Conservation (phyloP, 495 filamentous ascomycete genomes). For the Hypomontagnella monticulosa region DNA sequence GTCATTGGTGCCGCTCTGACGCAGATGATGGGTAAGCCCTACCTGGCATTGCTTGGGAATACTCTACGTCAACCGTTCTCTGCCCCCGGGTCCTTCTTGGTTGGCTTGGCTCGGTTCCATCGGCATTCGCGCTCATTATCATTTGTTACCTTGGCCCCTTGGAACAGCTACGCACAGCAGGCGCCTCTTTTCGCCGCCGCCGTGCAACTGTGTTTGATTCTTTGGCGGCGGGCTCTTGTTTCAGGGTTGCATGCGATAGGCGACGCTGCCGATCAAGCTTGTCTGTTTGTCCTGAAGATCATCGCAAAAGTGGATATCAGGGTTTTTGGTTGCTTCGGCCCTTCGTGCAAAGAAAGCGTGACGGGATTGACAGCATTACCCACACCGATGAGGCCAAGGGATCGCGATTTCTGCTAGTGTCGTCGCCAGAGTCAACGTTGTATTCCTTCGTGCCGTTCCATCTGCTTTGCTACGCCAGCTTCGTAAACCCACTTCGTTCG, state of each 20-base stretch:
- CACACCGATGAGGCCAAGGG: slow-evolving; percentile 31
- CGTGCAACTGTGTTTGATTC: slow-evolving; percentile 27
- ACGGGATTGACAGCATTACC: slow-evolving; percentile 18
- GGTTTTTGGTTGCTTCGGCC: slow-evolving; percentile 23
- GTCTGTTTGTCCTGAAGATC: slow-evolving; percentile 36
- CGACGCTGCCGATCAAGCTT: slow-evolving; percentile 31
- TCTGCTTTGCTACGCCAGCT: slow-evolving; percentile 32
- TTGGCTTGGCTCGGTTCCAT: slow-evolving; percentile 40
- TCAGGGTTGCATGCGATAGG: slow-evolving; percentile 36
- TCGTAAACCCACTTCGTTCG: slow-evolving; percentile 34
- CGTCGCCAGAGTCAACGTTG: slow-evolving; percentile 37
- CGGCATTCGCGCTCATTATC: slow-evolving; percentile 32
- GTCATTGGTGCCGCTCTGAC: slow-evolving; percentile 29
- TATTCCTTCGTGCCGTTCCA: slow-evolving; percentile 32
- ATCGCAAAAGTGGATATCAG: slow-evolving; percentile 32
- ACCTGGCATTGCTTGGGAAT: slow-evolving; percentile 31
- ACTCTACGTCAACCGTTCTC: slow-evolving; percentile 37
- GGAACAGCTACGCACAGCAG: slow-evolving; percentile 10
- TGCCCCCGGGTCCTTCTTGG: slow-evolving; percentile 16
- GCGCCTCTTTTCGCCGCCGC: slow-evolving; percentile 16
- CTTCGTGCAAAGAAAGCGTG: slow-evolving; percentile 16
- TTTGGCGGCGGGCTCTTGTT: slow-evolving; percentile 24
- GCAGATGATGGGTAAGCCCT: slow-evolving; percentile 40
- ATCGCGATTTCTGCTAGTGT: slow-evolving; percentile 30
- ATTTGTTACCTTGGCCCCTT: slow-evolving; percentile 11